Evolutionary conservation across 768 basidiomycete genomes (phyloP).

Genomic region (Neoboletus brunneissimus): DNA sequence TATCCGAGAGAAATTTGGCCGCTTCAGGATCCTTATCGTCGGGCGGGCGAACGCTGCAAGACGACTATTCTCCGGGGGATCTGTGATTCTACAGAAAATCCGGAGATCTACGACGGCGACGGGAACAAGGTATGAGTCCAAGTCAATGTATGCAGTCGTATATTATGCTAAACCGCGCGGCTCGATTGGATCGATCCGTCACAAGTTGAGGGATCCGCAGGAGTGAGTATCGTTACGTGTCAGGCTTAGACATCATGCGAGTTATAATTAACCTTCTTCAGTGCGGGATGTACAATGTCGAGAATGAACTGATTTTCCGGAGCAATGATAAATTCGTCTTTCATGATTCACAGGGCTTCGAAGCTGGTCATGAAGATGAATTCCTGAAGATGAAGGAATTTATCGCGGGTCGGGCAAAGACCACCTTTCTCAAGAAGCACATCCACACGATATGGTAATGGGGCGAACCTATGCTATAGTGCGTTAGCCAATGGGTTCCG

Average conservation of each 20-base stretch:
- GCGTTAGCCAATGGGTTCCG: background rate
- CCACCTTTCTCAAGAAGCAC: background rate
- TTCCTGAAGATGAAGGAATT: constrained; percentile 5
- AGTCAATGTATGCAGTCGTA: background rate
- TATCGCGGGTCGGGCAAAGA: constrained; percentile 1
- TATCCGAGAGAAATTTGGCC: background rate
- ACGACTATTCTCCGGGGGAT: constrained; percentile 4
- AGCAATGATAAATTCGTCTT: constrained; percentile 4
- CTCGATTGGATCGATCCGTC: constrained; percentile 3
- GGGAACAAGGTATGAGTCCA: background rate
- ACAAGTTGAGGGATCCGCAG: background rate
- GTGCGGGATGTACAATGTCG: background rate
- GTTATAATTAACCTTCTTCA: background rate
- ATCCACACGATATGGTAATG: constrained; percentile 6
- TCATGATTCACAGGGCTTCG: constrained; percentile 4
- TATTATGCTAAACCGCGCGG: background rate
- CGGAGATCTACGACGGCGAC: constrained; percentile 4
- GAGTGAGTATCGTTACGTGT: background rate
- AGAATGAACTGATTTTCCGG: constrained; percentile 2
- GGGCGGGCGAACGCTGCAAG: constrained; percentile 7
- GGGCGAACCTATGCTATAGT: no score
- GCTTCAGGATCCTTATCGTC: background rate
- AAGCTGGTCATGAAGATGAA: constrained; percentile 3
- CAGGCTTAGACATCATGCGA: no score
- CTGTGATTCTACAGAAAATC: constrained; percentile 1